phyloP scores from a whole-genome alignment of 1,284 basidiomycete genomes.

The Porodaedalea pini region DNA sequence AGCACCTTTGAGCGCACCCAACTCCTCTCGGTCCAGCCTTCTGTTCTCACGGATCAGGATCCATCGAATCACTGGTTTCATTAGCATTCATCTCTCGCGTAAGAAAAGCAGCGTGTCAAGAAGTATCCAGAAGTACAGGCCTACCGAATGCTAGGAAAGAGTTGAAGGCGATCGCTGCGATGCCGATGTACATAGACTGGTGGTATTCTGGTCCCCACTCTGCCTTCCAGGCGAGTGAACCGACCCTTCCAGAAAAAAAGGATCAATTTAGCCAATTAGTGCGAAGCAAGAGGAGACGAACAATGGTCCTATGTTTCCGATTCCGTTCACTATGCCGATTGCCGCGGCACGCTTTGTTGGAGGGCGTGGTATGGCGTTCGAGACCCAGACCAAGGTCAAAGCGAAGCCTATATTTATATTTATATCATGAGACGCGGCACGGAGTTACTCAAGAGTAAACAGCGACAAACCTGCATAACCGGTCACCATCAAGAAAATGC shows the following conservation, averaged over 20 bases:
- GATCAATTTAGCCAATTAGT: neutral
- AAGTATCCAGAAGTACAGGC: conserved; percentile 17
- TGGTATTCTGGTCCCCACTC: conserved; percentile 39
- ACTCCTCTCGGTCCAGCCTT: conserved; percentile 34
- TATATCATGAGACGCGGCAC: neutral
- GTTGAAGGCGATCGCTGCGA: conserved; percentile 30
- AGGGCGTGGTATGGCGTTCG: conserved; percentile 59
- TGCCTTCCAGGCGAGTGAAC: conserved; percentile 38
- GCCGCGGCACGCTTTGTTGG: conserved; percentile 54
- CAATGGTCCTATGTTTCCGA: conserved; percentile 37
- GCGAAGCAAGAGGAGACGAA: neutral
- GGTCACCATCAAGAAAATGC: conserved; percentile 60
- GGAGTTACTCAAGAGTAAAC: neutral
- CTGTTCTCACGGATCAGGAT: conserved; percentile 36
- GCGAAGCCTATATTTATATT: conserved; percentile 35
- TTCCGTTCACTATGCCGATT: conserved; percentile 41
- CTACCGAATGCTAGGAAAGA: conserved; percentile 31
- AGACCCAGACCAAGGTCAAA: conserved; percentile 59
- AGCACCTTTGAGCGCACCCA: conserved; percentile 31
- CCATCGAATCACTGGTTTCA: conserved; percentile 31
- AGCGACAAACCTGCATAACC: neutral
- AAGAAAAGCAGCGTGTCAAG: conserved; percentile 3
- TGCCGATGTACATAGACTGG: conserved; percentile 36
- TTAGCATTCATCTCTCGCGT: neutral
- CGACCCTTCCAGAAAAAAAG: conserved; percentile 27